Evolutionary conservation across 768 basidiomycete species (phyloP).

Genomic region (Tubosaeta brunneosetosa): DNA sequence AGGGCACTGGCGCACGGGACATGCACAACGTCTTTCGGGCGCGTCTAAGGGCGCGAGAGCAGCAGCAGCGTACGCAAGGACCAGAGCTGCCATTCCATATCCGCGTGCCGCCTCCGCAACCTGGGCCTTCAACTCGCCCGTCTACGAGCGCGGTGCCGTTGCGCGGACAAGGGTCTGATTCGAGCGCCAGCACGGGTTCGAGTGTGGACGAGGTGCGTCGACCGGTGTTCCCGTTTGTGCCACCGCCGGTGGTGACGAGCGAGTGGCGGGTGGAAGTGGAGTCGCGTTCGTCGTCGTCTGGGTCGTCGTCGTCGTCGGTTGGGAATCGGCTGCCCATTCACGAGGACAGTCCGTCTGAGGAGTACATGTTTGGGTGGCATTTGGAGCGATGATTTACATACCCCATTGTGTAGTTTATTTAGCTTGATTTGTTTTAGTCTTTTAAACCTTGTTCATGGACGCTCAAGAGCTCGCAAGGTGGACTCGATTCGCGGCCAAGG

Average conservation of each 20-base stretch:
- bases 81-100: constrained; percentile 4
- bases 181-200: constrained; percentile 13
- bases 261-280: constrained; percentile 15
- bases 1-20: constrained; percentile 4
- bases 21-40: constrained; percentile 7
- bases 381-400: background rate
- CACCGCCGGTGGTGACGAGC: constrained; percentile 8
- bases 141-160: background rate
- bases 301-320: constrained; percentile 8
- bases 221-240: constrained; percentile 6
- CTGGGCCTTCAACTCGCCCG: constrained; percentile 6
- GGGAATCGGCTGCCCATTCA: constrained; percentile 18
- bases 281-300: constrained; percentile 19
- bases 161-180: constrained; percentile 17
- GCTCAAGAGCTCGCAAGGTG: constrained; percentile 69
- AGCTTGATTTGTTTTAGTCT: too few relatives aligned
- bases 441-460: constrained; percentile 44
- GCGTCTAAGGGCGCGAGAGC: constrained; percentile 14
- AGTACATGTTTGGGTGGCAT: constrained; percentile 14
- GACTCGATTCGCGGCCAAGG: constrained; percentile 82
- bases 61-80: constrained; percentile 5
- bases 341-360: constrained; percentile 17
- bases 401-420: too few relatives aligned
- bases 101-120: constrained; percentile 10
- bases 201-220: constrained; percentile 8